phyloP scores from a whole-genome alignment of 768 basidiomycete genomes.

The Lactifluus volemus region DNA sequence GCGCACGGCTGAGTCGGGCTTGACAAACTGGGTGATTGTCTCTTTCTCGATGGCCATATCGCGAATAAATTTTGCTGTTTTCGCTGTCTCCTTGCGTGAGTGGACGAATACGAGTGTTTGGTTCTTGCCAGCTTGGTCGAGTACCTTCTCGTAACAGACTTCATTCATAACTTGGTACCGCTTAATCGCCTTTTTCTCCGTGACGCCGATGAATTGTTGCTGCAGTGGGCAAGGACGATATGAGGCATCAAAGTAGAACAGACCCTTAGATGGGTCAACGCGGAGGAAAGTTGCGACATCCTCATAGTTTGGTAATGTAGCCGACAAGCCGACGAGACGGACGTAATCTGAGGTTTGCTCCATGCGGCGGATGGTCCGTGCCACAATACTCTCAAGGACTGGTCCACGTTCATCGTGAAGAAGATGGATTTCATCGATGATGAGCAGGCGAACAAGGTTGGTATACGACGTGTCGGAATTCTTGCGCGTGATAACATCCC shows the following conservation, averaged over 20 bases:
- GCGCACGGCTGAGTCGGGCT: constrained; percentile 82
- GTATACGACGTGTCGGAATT: constrained; percentile 95
- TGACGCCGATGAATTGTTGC: constrained; percentile 95
- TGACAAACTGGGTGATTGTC: constrained; percentile 93
- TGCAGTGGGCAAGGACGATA: constrained; percentile 92
- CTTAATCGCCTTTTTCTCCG: constrained; percentile 99
- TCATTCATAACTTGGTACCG: constrained; percentile 98
- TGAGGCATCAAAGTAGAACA: constrained; percentile 95
- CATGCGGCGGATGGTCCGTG: constrained; percentile 87
- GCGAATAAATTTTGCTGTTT: constrained; percentile 89
- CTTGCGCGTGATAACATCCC: constrained; percentile 99
- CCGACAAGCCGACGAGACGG: constrained; percentile 89
- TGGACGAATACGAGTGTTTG: constrained; percentile 97
- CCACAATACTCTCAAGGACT: constrained; percentile 84
- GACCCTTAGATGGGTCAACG: constrained; percentile 82
- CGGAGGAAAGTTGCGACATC: constrained; percentile 97
- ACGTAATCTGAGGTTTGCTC: constrained; percentile 92
- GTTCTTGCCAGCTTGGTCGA: constrained; percentile 85
- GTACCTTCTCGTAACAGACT: constrained; percentile 97
- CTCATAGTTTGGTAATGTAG: constrained; percentile 96
- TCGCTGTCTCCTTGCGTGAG: constrained; percentile 96
- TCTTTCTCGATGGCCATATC: constrained; percentile 96
- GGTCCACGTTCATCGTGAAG: constrained; percentile 98
- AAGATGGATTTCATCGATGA: constrained; percentile 97
- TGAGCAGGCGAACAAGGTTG: constrained; percentile 91